Conservation (phyloP, 371 early-diverging fungal species). For the Encephalitozoon hellem region DNA sequence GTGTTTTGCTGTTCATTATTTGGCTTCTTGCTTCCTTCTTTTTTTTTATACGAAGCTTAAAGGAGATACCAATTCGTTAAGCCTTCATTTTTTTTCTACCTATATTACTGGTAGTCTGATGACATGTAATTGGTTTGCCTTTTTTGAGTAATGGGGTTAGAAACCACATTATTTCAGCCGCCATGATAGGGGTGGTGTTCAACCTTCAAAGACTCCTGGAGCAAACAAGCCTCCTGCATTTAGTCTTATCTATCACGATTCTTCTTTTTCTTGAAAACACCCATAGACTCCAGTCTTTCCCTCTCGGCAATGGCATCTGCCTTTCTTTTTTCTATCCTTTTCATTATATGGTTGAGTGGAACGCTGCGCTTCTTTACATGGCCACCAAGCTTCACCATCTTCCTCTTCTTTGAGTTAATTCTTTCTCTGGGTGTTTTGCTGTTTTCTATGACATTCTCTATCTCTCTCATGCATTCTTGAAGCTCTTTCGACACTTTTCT, state of each 20-base stretch:
- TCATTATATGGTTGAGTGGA: not conserved
- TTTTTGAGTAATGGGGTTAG: not conserved
- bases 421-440: not conserved
- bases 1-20: not conserved
- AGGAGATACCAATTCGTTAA: conserved; percentile 9
- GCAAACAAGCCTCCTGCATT: not conserved
- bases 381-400: not conserved
- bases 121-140: not conserved
- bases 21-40: not conserved
- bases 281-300: not conserved
- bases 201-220: too few relatives aligned
- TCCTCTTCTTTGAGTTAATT: not conserved
- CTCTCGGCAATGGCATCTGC: not conserved
- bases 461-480: not conserved
- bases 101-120: not conserved
- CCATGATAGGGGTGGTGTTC: not conserved
- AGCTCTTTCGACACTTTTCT: not conserved
- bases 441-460: not conserved
- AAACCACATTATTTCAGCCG: not conserved
- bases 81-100: not conserved
- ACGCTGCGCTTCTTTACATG: not conserved
- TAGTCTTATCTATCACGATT: not conserved
- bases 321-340: not conserved
- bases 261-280: not conserved
- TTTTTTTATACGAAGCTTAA: not conserved